Evolutionary conservation across 257 asterid genomes (phyloP).

Genomic region (Gentiana dahurica): DNA sequence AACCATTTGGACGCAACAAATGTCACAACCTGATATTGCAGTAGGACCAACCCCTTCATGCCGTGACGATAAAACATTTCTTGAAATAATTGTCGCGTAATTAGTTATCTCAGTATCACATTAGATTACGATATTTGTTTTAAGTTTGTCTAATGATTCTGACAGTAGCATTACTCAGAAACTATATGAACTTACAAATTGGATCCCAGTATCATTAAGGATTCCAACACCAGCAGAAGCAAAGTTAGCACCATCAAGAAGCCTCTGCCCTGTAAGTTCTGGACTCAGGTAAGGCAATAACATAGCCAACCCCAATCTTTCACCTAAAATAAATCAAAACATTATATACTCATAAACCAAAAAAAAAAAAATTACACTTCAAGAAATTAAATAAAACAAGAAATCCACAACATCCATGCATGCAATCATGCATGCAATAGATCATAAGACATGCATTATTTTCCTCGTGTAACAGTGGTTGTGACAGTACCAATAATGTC

Average conservation of each 20-base stretch:
- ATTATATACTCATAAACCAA: not conserved
- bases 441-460: not conserved
- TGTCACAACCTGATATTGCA: too few relatives aligned
- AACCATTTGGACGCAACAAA: too few relatives aligned
- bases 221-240: conserved; percentile 96
- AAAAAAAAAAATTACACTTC: not conserved
- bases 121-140: too few relatives aligned
- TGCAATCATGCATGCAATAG: not conserved
- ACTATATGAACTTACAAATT: conserved; percentile 43
- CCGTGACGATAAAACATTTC: too few relatives aligned
- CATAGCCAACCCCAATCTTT: conserved; percentile 49
- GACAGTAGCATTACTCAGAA: too few relatives aligned
- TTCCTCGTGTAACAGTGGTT: not conserved
- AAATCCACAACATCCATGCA: too few relatives aligned
- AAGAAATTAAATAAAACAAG: not conserved
- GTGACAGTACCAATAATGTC: conserved; percentile 47
- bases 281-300: conserved; percentile 72
- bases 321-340: conserved; percentile 27
- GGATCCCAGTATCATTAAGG: conserved; percentile 87
- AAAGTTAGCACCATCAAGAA: conserved; percentile 83
- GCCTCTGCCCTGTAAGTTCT: conserved; percentile 29
- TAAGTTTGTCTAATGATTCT: too few relatives aligned
- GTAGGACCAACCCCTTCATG: too few relatives aligned
- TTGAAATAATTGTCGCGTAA: too few relatives aligned
- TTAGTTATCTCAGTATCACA: too few relatives aligned